Base-by-base conservation (phyloP, 768 basidiomycete genomes). In the Lenzites betulinus region DNA sequence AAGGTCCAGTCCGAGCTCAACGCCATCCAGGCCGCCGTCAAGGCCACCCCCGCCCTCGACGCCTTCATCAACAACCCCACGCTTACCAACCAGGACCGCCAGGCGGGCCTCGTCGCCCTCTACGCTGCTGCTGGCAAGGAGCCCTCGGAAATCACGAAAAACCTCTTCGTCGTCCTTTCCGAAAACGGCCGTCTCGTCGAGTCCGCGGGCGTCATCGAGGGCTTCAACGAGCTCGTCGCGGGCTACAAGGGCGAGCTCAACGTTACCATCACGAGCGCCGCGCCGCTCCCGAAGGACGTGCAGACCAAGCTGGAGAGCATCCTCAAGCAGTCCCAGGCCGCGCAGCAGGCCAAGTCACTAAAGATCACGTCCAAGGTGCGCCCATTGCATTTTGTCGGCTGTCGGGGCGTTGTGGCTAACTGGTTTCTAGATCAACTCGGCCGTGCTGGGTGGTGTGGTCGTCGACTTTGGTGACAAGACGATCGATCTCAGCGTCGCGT, bases 381-480 rank as follows among this genome's bases (percentile, higher is more conserved):
- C 69, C 2, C 2, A 1, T 25, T 2, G 43, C 35, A 39, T 30
- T 20, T 46, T 28, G 39, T 43, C 20, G 3, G 44, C 13, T 38
- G 22, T 22, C n/a, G 64, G 54, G 66, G 36, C 13, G 20, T 51
- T 2, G 22, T 12, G 15, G 25, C 22, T 15, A 35, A 25, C 36
- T 3, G n/a, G 12, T 15, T 5, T 26, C 13, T 36, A 96, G 94
- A 90, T 98, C 70, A 95, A 98, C 80, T 87, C 94, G 44, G 78
- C 85, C n/a, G 79, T 98, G 58, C 77, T 98, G 63, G 97, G 96
- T 59, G 97, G 97, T 51, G 75, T 98, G 60, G 82, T 98, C 62
- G 89, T 99, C 50, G 97, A 99, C 78, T 94, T 99, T 71, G 96
- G 95, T 64, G 97, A 98, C 81, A 96, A 96, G 82, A 94, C 93